A percentile compares a stretch with the other conserved stretches of the same genome.
Conservation (phyloP, 768 basidiomycete genomes). For the Lactarius pseudohatsudake region DNA sequence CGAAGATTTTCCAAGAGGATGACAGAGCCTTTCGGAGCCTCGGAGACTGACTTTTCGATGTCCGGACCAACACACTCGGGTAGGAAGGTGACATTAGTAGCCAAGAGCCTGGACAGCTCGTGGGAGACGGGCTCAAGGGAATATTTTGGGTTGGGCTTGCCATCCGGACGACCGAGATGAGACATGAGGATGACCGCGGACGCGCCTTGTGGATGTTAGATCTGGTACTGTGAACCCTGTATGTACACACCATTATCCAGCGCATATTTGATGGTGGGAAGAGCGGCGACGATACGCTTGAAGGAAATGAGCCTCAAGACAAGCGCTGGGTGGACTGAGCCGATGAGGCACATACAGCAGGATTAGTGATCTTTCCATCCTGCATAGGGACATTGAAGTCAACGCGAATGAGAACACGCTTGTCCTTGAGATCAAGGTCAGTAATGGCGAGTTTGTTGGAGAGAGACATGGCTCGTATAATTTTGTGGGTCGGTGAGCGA, state of each 20-base stretch:
- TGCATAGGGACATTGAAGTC: conserved; percentile 96
- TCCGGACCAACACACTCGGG: conserved; percentile 84
- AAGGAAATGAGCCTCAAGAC: conserved; percentile 10
- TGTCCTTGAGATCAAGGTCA: conserved; percentile 83
- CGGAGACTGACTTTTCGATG: conserved; percentile 74
- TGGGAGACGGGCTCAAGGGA: conserved; percentile 83
- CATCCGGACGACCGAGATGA: conserved; percentile 96
- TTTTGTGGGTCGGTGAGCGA: conserved; percentile 26
- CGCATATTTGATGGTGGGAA: conserved; percentile 94
- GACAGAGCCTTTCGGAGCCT: conserved; percentile 63
- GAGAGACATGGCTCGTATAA: conserved; percentile 71
- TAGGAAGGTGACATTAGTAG: conserved; percentile 72
- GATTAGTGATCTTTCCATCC: conserved; percentile 92
- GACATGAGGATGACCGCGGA: conserved; percentile 91
- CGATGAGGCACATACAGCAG: conserved; percentile 64
- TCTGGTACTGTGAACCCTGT: conserved; percentile 2
- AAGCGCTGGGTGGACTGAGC: conserved; percentile 7
- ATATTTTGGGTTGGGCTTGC: conserved; percentile 84
- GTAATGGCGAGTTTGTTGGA: conserved; percentile 92
- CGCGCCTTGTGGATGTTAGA: conserved; percentile 54
- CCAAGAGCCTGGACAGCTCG: conserved; percentile 75
- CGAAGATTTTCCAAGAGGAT: conserved; percentile 96
- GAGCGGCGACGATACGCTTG: conserved; percentile 94
- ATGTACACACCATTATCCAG: conserved; percentile 66
- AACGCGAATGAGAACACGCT: conserved; percentile 90